A percentile compares a stretch with the other conserved stretches of the same genome.
Evolutionary conservation across 2,329 filamentous ascomycete species (phyloP).

Genomic region (Tolypocladium pustulatum): DNA sequence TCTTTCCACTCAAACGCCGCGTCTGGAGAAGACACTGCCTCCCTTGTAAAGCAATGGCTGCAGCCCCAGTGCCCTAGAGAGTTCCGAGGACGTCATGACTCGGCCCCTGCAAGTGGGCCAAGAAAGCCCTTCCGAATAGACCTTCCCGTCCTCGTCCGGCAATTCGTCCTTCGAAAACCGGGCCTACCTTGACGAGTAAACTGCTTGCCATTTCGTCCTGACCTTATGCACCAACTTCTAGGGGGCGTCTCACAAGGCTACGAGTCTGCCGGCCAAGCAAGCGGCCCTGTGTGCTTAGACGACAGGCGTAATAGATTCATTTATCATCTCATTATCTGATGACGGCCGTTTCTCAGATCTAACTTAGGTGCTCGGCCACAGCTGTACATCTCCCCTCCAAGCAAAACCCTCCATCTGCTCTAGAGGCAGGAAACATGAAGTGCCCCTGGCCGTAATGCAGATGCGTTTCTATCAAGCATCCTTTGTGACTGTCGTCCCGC

Average conservation of each 20-base stretch:
- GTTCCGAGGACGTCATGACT: not conserved
- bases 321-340: not conserved
- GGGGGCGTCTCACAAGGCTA: not conserved
- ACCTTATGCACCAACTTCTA: not conserved
- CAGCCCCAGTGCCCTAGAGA: not conserved
- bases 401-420: not conserved
- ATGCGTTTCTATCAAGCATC: conserved; percentile 4
- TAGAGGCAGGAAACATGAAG: not conserved
- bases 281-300: not conserved
- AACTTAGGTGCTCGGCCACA: not conserved
- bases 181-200: not conserved
- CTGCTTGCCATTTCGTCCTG: not conserved
- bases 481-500: not conserved
- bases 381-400: not conserved
- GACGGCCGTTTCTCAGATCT: not conserved
- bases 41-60: not conserved
- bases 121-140: not conserved
- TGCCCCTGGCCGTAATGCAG: not conserved
- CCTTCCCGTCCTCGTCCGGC: not conserved
- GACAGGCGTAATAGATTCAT: not conserved
- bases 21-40: not conserved
- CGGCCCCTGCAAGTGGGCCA: not conserved
- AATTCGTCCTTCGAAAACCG: not conserved
- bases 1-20: not conserved
- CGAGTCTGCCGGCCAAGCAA: not conserved